Conservation (phyloP, 495 filamentous ascomycete genomes). For the Trichodelitschia bisporula region DNA sequence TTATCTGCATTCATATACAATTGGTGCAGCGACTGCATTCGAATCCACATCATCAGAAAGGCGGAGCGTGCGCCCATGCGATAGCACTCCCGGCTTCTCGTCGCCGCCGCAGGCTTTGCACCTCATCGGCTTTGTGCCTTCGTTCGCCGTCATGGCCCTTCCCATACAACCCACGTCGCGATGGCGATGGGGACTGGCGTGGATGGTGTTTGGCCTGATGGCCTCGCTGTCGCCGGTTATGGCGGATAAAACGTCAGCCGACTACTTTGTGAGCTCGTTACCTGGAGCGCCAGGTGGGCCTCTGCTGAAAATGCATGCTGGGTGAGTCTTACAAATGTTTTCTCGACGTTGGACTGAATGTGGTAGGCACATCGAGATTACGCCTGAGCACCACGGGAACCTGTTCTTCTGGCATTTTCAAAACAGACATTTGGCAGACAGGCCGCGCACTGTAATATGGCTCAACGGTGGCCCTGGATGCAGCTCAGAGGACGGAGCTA, state of each 20-base stretch:
- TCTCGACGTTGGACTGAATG: slow-evolving; percentile 11
- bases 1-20: too few relatives aligned
- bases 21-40: too few relatives aligned
- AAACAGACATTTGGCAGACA: slow-evolving; percentile 83
- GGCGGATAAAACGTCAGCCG: slow-evolving; percentile 39
- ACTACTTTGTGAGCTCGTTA: slow-evolving; percentile 69
- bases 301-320: slow-evolving; percentile 88
- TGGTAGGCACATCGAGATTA: slow-evolving; percentile 84
- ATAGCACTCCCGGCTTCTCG: too few relatives aligned
- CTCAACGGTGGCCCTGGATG: slow-evolving; percentile 91
- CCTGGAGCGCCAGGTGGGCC: slow-evolving; percentile 70
- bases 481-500: slow-evolving; percentile 83
- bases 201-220: background rate
- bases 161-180: too few relatives aligned
- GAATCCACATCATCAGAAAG: too few relatives aligned
- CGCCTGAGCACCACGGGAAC: slow-evolving; percentile 61
- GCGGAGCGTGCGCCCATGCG: too few relatives aligned
- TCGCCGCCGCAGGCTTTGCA: too few relatives aligned
- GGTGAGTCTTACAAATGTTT: slow-evolving; percentile 29
- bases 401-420: slow-evolving; percentile 97
- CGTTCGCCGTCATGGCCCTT: too few relatives aligned
- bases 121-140: too few relatives aligned
- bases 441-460: slow-evolving; percentile 85
- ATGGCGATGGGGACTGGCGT: too few relatives aligned
- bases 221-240: background rate